These are phyloP conservation scores for Sutorius australiensis DNA, from an alignment of 768 basidiomycete genomes.

Conservation along the genomic window DNA sequence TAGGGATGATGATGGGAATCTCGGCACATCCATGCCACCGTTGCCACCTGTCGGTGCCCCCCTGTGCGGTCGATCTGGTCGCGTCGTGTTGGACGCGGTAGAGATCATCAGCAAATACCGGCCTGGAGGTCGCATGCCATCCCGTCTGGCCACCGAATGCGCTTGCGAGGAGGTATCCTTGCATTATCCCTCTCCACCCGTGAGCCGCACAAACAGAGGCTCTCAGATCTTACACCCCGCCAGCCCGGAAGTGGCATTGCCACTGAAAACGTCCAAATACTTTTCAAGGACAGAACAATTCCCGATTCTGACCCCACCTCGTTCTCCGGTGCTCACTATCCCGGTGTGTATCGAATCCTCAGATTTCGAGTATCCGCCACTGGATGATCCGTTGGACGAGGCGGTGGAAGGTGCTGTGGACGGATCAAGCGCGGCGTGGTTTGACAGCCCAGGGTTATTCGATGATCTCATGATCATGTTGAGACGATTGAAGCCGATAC, in stretches of 20 bases:
- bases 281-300: not conserved
- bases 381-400: not conserved
- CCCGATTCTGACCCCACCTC: not conserved
- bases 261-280: constrained; percentile 20
- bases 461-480: constrained; percentile 27
- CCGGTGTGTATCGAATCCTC: constrained; percentile 8
- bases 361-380: not conserved
- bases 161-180: not conserved
- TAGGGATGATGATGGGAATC: too few species aligned
- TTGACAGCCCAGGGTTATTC: constrained; percentile 3
- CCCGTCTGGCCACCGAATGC: not conserved
- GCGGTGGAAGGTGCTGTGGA: not conserved
- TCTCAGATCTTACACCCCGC: not conserved
- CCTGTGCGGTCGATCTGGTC: not conserved
- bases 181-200: constrained; percentile 7
- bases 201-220: not conserved
- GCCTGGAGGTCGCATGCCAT: too few species aligned
- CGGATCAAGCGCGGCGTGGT: not conserved
- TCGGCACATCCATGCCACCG: not conserved
- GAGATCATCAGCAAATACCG: constrained; percentile 13
- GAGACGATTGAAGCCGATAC: constrained; percentile 29
- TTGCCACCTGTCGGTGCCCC: not conserved
- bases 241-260: not conserved
- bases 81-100: constrained; percentile 16
- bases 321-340: constrained; percentile 1